A percentile compares a stretch with the other conserved stretches of the same genome.
Conservation (phyloP, 352 stramenopile species). For the Globisporangium perplexum region DNA sequence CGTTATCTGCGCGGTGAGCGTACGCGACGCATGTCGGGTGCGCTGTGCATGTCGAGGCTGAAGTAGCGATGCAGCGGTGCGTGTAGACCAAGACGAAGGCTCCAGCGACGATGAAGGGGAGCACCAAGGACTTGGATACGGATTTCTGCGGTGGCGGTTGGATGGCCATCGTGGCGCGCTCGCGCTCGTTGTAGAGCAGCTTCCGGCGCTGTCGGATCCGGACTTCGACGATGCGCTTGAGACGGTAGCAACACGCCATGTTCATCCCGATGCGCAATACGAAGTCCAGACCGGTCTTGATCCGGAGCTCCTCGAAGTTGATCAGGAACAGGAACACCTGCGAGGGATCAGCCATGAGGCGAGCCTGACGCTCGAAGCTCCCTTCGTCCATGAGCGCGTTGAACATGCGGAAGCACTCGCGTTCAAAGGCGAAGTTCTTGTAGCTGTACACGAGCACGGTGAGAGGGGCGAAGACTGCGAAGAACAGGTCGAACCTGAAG, state of each 20-base stretch:
- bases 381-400: constrained; percentile 11
- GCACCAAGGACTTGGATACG: constrained; percentile 17
- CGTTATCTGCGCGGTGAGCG: constrained; percentile 12
- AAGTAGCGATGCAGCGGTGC: constrained; percentile 16
- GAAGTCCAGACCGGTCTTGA: constrained; percentile 17
- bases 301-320: constrained; percentile 24
- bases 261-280: constrained; percentile 21
- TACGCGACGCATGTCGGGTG: constrained; percentile 24
- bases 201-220: constrained; percentile 8
- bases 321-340: constrained; percentile 26
- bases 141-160: constrained; percentile 1
- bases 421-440: constrained; percentile 27
- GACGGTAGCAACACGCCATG: constrained; percentile 19
- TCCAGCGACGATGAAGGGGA: constrained; percentile 15
- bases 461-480: constrained; percentile 29
- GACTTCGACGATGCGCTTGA: constrained; percentile 15
- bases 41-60: constrained; percentile 1
- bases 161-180: background rate
- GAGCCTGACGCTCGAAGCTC: constrained; percentile 26
- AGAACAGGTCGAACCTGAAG: constrained; percentile 30
- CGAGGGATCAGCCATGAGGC: constrained; percentile 23
- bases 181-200: constrained; percentile 5
- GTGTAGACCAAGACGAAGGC: constrained; percentile 13
- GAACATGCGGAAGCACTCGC: constrained; percentile 18
- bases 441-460: constrained; percentile 24